A percentile compares a stretch with the other conserved stretches of the same genome.
Conservation (phyloP, 805 yeast species). For the Kazachstania taianensis region DNA sequence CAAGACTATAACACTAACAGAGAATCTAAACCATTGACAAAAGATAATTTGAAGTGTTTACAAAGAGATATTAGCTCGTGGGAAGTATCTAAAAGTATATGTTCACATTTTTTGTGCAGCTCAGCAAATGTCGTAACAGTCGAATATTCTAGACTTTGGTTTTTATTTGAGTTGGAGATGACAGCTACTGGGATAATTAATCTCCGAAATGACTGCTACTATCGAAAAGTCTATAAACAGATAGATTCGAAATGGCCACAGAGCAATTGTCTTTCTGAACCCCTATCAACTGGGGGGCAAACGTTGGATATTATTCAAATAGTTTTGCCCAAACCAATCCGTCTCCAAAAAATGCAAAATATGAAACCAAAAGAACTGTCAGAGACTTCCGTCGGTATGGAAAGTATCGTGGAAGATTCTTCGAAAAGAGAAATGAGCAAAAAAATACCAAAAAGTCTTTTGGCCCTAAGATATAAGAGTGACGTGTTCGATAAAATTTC, state of each 20-base stretch:
- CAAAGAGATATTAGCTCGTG: conserved; percentile 14
- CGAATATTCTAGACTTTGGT: conserved; percentile 17
- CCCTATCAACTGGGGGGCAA: conserved; percentile 6
- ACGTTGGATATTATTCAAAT: conserved; percentile 10
- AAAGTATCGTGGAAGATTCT: conserved; percentile 9
- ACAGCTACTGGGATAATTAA: conserved; percentile 14
- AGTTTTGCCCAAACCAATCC: conserved; percentile 7
- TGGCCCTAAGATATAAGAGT: conserved; percentile 12
- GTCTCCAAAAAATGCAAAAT: not conserved
- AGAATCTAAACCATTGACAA: too few species aligned
- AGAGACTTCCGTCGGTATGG: conserved; percentile 8
- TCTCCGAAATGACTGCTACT: conserved; percentile 23
- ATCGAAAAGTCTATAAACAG: conserved; percentile 16
- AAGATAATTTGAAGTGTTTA: conserved; percentile 12
- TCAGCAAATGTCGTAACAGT: conserved; percentile 7
- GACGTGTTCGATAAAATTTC: conserved; percentile 15
- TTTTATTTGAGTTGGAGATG: conserved; percentile 28
- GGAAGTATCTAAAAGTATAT: conserved; percentile 8
- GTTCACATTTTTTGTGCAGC: conserved; percentile 18
- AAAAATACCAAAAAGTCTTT: conserved; percentile 13
- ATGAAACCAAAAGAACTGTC: conserved; percentile 1
- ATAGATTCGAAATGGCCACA: conserved; percentile 17
- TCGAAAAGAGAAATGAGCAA: not conserved
- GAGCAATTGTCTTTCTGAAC: conserved; percentile 8
- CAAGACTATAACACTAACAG: too few species aligned